Conservation (phyloP, 129 eudicot species). For the Pulicaria dysenterica region DNA sequence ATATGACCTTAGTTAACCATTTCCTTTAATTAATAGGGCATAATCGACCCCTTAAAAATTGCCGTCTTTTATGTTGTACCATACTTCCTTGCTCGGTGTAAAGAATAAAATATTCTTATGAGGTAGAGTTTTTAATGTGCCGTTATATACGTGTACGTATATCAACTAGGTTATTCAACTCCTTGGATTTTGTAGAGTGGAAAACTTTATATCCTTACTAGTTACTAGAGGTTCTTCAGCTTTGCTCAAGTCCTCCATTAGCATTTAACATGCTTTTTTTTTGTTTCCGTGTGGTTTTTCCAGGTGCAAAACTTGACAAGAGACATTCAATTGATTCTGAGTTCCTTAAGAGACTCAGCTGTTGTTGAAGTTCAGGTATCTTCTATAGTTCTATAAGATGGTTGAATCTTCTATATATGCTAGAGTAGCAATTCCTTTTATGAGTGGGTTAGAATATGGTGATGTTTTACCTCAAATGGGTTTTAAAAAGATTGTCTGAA, state of each 20-base stretch:
- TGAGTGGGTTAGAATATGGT: not conserved
- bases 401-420: not conserved
- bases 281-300: conserved; percentile 33
- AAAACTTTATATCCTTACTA: too few species aligned
- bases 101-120: too few species aligned
- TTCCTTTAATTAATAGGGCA: not conserved
- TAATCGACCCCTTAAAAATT: too few species aligned
- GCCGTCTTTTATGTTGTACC: too few species aligned
- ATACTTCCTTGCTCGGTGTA: too few species aligned
- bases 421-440: not conserved
- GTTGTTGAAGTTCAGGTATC: conserved; percentile 70
- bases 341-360: conserved; percentile 47
- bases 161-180: too few species aligned
- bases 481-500: not conserved
- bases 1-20: not conserved
- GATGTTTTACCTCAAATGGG: not conserved
- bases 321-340: conserved; percentile 47
- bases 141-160: too few species aligned
- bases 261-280: not conserved
- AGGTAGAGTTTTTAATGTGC: too few species aligned
- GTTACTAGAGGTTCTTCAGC: not conserved
- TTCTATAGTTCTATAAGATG: conserved; percentile 3
- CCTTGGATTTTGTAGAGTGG: too few species aligned
- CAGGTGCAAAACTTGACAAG: conserved; percentile 59
- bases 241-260: not conserved